A percentile compares a stretch with the other conserved stretches of the same genome.
Conservation (phyloP, 2,329 filamentous ascomycete species). For the Stachybotrys chlorohalonatus region DNA sequence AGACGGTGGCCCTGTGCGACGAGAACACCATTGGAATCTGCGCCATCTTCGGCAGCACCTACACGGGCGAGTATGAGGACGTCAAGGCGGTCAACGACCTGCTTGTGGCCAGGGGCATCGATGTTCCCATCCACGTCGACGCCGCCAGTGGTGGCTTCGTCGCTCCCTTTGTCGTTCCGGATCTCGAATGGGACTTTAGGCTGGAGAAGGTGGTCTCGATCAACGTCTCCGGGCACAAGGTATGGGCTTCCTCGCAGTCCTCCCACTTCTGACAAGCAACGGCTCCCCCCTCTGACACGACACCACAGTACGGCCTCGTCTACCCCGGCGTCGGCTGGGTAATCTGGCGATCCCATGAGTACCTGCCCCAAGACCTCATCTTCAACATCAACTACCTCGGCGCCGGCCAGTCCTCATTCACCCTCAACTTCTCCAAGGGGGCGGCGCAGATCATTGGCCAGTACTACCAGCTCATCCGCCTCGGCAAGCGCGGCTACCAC, state of each 20-base stretch:
- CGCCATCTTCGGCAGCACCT: slow-evolving; percentile 82
- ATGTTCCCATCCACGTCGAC: slow-evolving; percentile 87
- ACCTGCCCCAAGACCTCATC: slow-evolving; percentile 80
- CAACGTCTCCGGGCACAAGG: slow-evolving; percentile 89
- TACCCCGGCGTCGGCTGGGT: slow-evolving; percentile 95
- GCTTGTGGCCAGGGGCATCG: slow-evolving; percentile 62
- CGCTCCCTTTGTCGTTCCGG: slow-evolving; percentile 78
- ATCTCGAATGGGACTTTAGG: slow-evolving; percentile 86
- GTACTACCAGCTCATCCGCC: slow-evolving; percentile 93
- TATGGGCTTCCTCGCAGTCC: slow-evolving; percentile 8
- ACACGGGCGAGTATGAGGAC: slow-evolving; percentile 94
- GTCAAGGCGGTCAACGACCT: slow-evolving; percentile 88
- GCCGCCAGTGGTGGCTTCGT: slow-evolving; percentile 90
- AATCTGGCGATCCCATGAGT: slow-evolving; percentile 77
- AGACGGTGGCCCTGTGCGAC: slow-evolving; percentile 52
- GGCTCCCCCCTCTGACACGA: neutral
- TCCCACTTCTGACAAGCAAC: neutral
- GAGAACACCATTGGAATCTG: slow-evolving; percentile 85
- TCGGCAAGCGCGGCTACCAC: slow-evolving; percentile 86
- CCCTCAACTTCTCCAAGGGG: slow-evolving; percentile 94
- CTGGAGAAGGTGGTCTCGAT: slow-evolving; percentile 84
- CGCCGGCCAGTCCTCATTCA: slow-evolving; percentile 91
- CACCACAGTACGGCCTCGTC: slow-evolving; percentile 45
- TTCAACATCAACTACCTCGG: slow-evolving; percentile 99
- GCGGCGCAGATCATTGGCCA: slow-evolving; percentile 92